These are phyloP conservation scores for Neoboletus brunneissimus DNA, from an alignment of 768 basidiomycete genomes.

Conservation along the genomic window DNA sequence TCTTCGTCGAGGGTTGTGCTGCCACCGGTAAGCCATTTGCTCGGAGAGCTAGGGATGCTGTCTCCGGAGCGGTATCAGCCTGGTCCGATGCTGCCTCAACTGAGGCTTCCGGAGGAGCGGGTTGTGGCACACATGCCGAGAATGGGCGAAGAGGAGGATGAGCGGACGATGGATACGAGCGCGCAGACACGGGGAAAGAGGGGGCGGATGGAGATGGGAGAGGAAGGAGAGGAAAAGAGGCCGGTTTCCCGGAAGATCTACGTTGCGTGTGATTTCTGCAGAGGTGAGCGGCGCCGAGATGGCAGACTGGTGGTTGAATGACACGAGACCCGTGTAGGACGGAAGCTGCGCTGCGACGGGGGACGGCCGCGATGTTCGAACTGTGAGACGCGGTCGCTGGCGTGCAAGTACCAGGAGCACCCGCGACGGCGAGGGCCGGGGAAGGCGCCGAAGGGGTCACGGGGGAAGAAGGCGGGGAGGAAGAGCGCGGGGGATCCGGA, in stretches of 20 bases:
- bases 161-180: slow-evolving; percentile 6
- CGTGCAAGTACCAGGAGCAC: slow-evolving; percentile 53
- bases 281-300: slow-evolving; percentile 45
- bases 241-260: slow-evolving; percentile 29
- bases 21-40: slow-evolving; percentile 28
- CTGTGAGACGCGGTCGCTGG: slow-evolving; percentile 51
- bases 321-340: slow-evolving; percentile 39
- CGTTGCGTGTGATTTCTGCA: slow-evolving; percentile 76
- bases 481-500: slow-evolving; percentile 26
- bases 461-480: slow-evolving; percentile 40
- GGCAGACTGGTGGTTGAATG: background rate
- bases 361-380: slow-evolving; percentile 59
- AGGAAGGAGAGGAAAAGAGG: slow-evolving; percentile 23
- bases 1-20: slow-evolving; percentile 24
- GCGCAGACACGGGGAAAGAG: slow-evolving; percentile 19
- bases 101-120: slow-evolving; percentile 26
- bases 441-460: slow-evolving; percentile 63
- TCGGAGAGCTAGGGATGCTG: slow-evolving; percentile 23
- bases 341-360: slow-evolving; percentile 76
- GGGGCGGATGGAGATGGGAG: slow-evolving; percentile 13
- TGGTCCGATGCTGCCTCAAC: slow-evolving; percentile 28
- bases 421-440: slow-evolving; percentile 69
- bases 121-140: background rate
- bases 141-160: slow-evolving; percentile 14
- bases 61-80: slow-evolving; percentile 15